Evolutionary conservation across 2,329 filamentous ascomycete genomes (phyloP).

Genomic region (Huntiella savannae): DNA sequence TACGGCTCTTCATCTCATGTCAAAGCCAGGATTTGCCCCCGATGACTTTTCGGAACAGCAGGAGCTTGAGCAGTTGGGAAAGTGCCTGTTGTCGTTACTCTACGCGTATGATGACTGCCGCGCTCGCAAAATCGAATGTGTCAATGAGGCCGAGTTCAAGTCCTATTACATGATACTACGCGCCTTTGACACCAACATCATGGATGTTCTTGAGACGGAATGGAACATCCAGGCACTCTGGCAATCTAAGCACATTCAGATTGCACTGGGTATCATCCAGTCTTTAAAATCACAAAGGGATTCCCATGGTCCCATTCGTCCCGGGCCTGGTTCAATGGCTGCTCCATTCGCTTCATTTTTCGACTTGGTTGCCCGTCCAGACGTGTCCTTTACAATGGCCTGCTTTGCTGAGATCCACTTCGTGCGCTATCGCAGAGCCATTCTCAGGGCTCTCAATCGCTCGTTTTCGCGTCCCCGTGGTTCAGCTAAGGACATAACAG

Average conservation of each 20-base stretch:
- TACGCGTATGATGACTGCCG: slow-evolving; percentile 48
- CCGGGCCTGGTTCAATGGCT: slow-evolving; percentile 15
- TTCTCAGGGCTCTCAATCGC: slow-evolving; percentile 34
- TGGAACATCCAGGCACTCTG: slow-evolving; percentile 38
- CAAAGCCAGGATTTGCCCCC: slow-evolving; percentile 32
- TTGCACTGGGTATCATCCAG: slow-evolving; percentile 40
- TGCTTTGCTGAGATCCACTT: slow-evolving; percentile 53
- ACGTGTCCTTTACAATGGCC: slow-evolving; percentile 49
- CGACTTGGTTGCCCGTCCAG: slow-evolving; percentile 34
- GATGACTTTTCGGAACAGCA: slow-evolving; percentile 48
- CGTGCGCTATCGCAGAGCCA: slow-evolving; percentile 36
- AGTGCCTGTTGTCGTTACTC: slow-evolving; percentile 44
- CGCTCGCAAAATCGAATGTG: slow-evolving; percentile 35
- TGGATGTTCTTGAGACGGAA: slow-evolving; percentile 32
- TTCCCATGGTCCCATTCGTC: slow-evolving; percentile 36
- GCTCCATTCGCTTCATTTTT: slow-evolving; percentile 35
- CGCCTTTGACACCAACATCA: slow-evolving; percentile 36
- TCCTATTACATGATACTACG: slow-evolving; percentile 47
- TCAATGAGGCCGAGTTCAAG: slow-evolving; percentile 47
- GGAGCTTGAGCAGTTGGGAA: slow-evolving; percentile 47
- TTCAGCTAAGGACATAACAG: slow-evolving; percentile 40
- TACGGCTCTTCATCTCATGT: slow-evolving; percentile 43
- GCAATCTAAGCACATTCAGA: slow-evolving; percentile 38
- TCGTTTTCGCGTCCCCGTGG: slow-evolving; percentile 37
- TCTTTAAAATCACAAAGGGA: slow-evolving; percentile 38